Evolutionary conservation across 2,329 filamentous ascomycete genomes (phyloP).

Genomic region (Pseudocercospora cruenta): DNA sequence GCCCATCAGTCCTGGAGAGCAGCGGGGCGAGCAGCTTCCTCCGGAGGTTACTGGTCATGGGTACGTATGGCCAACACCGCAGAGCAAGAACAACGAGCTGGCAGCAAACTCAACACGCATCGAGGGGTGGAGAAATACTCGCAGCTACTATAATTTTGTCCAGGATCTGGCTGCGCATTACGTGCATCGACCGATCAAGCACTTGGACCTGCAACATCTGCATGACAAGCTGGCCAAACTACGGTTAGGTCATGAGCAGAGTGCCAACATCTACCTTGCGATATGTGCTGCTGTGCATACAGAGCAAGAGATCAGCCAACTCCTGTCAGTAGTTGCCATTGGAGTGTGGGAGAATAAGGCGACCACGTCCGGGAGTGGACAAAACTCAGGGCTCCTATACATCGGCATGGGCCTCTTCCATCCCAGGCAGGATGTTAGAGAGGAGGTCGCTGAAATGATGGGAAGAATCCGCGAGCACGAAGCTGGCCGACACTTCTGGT

Average conservation of each 20-base stretch:
- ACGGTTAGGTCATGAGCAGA: conserved; percentile 74
- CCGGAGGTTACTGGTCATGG: conserved; percentile 68
- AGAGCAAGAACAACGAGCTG: conserved; percentile 78
- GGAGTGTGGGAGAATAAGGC: conserved; percentile 34
- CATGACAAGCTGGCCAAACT: conserved; percentile 87
- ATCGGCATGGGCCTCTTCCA: conserved; percentile 89
- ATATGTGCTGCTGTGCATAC: conserved; percentile 65
- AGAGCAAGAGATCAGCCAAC: conserved; percentile 78
- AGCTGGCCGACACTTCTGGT: conserved; percentile 93
- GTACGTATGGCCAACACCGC: conserved; percentile 91
- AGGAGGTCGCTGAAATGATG: conserved; percentile 76
- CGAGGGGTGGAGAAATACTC: conserved; percentile 93
- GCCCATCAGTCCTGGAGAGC: conserved; percentile 17
- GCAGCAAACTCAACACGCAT: conserved; percentile 90
- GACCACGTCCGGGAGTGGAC: conserved; percentile 21
- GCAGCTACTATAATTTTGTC: conserved; percentile 94
- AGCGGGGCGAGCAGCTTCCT: conserved; percentile 24
- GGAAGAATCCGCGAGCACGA: conserved; percentile 84
- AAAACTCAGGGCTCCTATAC: conserved; percentile 26
- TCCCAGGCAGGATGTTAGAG: conserved; percentile 76
- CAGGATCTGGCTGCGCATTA: conserved; percentile 43
- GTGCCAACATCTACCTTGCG: conserved; percentile 82
- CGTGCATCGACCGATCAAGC: conserved; percentile 63
- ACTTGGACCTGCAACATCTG: conserved; percentile 87
- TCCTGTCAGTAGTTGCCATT: conserved; percentile 39